Conservation (phyloP, 495 filamentous ascomycete genomes). For the Penicillium verhagenii region DNA sequence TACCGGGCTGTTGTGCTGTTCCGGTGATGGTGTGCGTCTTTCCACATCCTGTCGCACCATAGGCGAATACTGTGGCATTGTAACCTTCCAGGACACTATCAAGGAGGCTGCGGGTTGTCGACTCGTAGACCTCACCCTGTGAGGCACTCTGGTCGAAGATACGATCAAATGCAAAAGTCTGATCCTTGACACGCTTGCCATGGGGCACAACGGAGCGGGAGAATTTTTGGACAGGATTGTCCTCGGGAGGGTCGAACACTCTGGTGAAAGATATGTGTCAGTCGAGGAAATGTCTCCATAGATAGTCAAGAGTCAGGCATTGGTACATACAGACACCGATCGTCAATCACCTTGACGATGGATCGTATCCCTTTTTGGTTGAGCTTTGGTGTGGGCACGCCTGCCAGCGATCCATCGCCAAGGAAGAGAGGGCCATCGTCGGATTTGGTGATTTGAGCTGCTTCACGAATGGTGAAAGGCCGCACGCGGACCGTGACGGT, state of each 20-base stretch:
- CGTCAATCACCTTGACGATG: constrained; percentile 95
- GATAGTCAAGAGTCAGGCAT: not conserved
- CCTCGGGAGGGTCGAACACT: constrained; percentile 96
- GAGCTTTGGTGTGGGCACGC: constrained; percentile 75
- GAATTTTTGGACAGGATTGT: constrained; percentile 91
- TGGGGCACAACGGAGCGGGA: constrained; percentile 76
- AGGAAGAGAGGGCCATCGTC: constrained; percentile 91
- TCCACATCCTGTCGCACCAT: constrained; percentile 96
- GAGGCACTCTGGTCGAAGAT: constrained; percentile 96
- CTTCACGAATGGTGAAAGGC: constrained; percentile 76
- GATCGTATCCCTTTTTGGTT: constrained; percentile 82
- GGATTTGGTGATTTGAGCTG: constrained; percentile 65
- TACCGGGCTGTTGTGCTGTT: constrained; percentile 88
- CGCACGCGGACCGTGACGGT: constrained; percentile 79
- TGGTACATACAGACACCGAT: constrained; percentile 81
- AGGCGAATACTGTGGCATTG: constrained; percentile 98
- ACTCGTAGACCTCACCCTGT: constrained; percentile 93
- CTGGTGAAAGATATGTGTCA: constrained; percentile 42
- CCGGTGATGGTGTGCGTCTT: constrained; percentile 99
- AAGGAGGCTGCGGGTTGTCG: constrained; percentile 82
- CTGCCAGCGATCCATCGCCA: constrained; percentile 89
- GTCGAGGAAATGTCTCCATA: not conserved
- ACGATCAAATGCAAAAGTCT: constrained; percentile 94
- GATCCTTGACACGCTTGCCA: constrained; percentile 94
- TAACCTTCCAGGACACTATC: constrained; percentile 97